Base-by-base conservation (phyloP, 257 asterid genomes). In the Nicotiana tomentosiformis region DNA sequence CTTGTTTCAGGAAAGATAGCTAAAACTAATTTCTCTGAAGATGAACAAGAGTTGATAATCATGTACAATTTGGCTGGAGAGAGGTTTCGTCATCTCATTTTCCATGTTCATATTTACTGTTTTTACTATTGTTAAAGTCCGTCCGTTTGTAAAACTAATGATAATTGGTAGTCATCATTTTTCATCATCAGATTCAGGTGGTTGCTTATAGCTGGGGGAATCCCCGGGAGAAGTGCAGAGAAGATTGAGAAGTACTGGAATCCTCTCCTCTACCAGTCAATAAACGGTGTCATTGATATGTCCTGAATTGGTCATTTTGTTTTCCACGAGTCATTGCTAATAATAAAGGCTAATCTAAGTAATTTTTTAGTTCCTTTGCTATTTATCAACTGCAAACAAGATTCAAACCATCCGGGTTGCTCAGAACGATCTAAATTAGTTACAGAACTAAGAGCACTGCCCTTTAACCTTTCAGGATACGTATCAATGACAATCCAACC, bases 181-280 rank as follows among this genome's bases (percentile, higher is more conserved):
- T 56, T 56, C 61, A 56, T 56, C 62, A 56, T 56, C 62, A 82
- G 84, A 58, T 68, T 55, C 61, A 82, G 84, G 61, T 82, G 70
- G 80, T 55, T 70, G 56, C 70, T 69, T 8, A 55, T 77, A 77
- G 79, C 72, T 33, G 83, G 70, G 57, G 55, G 62, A 37, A 68
- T 82, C 16, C 16, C 80, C 2, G 69, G 84, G 46, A 57, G 84
- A 69, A 30, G 70, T 26, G 84, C 70, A 6, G 68, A 81, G 10
- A 69, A 81, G 33, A 81, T 66, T 32, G 68, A 51, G 84, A 81
- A 49, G 32, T 82, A 82, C 80, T 76, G 55, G 85, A 65, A 53
- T 64, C 77, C 78, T 51, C 69, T 7, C 74, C 60, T 51, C 43
- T 56, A 77, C 66, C 20, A 51, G 85, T 58, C 84, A 82, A 77